These are phyloP conservation scores for Barbatosphaeria neglecta DNA, from an alignment of 495 filamentous ascomycete species.

Conservation along the genomic window DNA sequence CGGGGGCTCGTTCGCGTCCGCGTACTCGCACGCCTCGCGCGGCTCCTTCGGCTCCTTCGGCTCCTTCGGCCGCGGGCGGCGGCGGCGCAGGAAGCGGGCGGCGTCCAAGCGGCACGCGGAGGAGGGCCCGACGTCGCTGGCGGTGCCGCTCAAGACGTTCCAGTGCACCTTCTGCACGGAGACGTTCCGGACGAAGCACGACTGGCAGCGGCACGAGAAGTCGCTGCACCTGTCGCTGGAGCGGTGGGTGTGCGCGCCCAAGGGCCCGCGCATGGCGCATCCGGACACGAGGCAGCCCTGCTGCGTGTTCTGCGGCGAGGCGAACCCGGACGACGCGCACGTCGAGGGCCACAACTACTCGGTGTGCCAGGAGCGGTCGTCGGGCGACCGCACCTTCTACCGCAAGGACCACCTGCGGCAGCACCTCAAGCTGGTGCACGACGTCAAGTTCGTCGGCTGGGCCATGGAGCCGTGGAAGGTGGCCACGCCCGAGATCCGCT, in stretches of 20 bases:
- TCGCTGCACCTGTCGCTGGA: constrained; percentile 67
- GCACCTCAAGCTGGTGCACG: constrained; percentile 68
- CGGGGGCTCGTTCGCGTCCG: constrained; percentile 59
- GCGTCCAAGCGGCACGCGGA: constrained; percentile 15
- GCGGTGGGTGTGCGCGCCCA: constrained; percentile 67
- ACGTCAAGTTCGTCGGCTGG: constrained; percentile 46
- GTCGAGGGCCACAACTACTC: constrained; percentile 60
- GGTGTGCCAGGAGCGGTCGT: constrained; percentile 52
- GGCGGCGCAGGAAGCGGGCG: constrained; percentile 54
- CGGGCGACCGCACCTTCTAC: constrained; percentile 61
- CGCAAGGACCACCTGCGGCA: constrained; percentile 78
- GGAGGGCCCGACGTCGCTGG: constrained; percentile 9
- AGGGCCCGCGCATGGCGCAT: constrained; percentile 43
- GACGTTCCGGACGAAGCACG: constrained; percentile 71
- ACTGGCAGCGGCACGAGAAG: constrained; percentile 78
- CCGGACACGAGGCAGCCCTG: constrained; percentile 36
- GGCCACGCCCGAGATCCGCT: constrained; percentile 43
- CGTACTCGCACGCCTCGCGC: constrained; percentile 55
- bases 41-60: constrained; percentile 58
- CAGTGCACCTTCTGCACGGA: constrained; percentile 80
- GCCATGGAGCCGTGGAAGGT: constrained; percentile 61
- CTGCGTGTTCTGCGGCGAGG: constrained; percentile 57
- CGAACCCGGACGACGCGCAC: constrained; percentile 48
- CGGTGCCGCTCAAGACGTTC: constrained; percentile 43
- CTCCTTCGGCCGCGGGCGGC: constrained; percentile 47